Conservation (phyloP, 2,329 filamentous ascomycete species). For the Pyricularia pennisetigena region DNA sequence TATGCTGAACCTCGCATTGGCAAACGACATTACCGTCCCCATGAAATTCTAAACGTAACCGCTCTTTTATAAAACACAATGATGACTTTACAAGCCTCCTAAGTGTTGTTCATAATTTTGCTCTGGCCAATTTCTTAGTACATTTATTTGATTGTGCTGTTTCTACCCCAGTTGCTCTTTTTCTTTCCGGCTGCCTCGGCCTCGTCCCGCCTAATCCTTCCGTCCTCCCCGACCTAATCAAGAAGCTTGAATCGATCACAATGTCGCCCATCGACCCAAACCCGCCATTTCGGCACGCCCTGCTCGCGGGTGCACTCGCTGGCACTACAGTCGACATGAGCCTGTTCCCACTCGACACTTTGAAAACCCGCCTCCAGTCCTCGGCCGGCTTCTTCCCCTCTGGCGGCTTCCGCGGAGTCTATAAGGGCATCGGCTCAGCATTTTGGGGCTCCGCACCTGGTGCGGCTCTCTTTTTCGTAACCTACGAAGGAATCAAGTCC, state of each 20-base stretch:
- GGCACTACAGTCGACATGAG: constrained; percentile 95
- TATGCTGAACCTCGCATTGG: neutral
- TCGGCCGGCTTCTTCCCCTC: constrained; percentile 59
- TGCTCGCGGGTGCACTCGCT: constrained; percentile 77
- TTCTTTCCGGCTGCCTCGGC: neutral
- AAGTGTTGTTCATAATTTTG: neutral
- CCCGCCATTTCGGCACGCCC: constrained; percentile 47
- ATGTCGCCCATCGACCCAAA: constrained; percentile 1
- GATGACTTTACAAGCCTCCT: neutral
- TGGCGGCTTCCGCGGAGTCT: constrained; percentile 86
- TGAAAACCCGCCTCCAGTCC: constrained; percentile 95
- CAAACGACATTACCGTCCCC: neutral
- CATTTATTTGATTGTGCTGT: neutral
- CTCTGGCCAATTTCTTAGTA: neutral
- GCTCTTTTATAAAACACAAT: neutral
- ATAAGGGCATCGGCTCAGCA: constrained; percentile 82
- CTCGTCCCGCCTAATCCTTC: neutral
- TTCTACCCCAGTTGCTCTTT: too few species aligned
- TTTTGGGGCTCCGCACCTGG: constrained; percentile 87
- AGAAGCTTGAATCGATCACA: neutral
- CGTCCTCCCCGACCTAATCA: neutral
- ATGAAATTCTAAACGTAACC: neutral
- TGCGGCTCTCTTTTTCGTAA: constrained; percentile 95
- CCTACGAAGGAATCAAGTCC: constrained; percentile 69
- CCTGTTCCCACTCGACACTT: constrained; percentile 94